Evolutionary conservation across 495 filamentous ascomycete species (phyloP).

Genomic region (Aspergillus nidulans): DNA sequence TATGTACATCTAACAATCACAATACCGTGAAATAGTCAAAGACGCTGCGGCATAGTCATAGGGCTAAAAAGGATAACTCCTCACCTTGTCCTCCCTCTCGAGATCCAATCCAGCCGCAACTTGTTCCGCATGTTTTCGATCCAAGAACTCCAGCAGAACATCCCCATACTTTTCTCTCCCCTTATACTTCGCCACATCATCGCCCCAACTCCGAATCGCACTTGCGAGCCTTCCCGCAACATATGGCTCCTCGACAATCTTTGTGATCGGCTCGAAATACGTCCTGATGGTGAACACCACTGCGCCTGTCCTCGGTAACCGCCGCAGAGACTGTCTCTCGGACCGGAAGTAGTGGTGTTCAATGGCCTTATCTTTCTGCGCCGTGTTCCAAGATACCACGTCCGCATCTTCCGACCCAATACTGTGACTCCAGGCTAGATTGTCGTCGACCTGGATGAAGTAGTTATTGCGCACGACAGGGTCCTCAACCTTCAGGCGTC

Average conservation of each 20-base stretch:
- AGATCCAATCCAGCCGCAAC: slow-evolving; percentile 58
- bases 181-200: slow-evolving; percentile 81
- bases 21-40: not conserved
- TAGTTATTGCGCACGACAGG: slow-evolving; percentile 68
- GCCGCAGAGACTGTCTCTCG: slow-evolving; percentile 71
- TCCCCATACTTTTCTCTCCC: slow-evolving; percentile 75
- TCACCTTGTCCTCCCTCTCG: slow-evolving; percentile 56
- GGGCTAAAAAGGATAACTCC: slow-evolving; percentile 40
- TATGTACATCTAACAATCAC: not conserved
- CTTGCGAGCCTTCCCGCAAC: slow-evolving; percentile 69
- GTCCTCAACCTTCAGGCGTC: slow-evolving; percentile 58
- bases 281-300: slow-evolving; percentile 80
- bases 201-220: slow-evolving; percentile 78
- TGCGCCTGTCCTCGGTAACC: slow-evolving; percentile 68
- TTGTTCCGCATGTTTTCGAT: slow-evolving; percentile 75
- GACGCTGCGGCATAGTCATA: too few relatives aligned
- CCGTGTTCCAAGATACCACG: slow-evolving; percentile 66
- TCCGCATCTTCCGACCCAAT: slow-evolving; percentile 70
- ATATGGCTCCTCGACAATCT: slow-evolving; percentile 61
- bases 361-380: slow-evolving; percentile 72
- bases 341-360: slow-evolving; percentile 73
- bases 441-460: slow-evolving; percentile 75
- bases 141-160: slow-evolving; percentile 78
- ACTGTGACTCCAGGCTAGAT: slow-evolving; percentile 64
- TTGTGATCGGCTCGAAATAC: slow-evolving; percentile 68